These are phyloP conservation scores for Singerocomus inundabilis DNA, from an alignment of 1,284 basidiomycete species.

Conservation along the genomic window DNA sequence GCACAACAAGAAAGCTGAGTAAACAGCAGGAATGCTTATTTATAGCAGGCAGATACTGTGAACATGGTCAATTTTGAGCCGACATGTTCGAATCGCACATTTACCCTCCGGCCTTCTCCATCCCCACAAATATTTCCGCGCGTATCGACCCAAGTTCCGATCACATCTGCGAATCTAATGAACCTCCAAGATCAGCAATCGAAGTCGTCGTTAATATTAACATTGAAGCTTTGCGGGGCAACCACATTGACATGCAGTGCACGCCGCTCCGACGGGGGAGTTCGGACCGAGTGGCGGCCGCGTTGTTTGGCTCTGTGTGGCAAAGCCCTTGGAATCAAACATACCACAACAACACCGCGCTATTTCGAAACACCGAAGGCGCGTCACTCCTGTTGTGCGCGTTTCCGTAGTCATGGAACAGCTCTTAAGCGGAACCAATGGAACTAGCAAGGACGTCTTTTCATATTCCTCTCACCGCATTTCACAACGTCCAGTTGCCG, in stretches of 20 bases:
- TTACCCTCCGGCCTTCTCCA: slow-evolving; percentile 2
- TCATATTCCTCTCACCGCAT: slow-evolving; percentile 27
- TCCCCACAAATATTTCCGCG: slow-evolving; percentile 1
- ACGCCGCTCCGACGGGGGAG: no score
- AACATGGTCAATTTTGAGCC: slow-evolving; percentile 16
- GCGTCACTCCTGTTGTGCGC: neutral
- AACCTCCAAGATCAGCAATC: slow-evolving; percentile 9
- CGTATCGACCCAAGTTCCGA: neutral
- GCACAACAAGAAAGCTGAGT: neutral
- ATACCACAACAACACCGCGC: slow-evolving; percentile 31
- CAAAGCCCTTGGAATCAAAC: slow-evolving; percentile 29
- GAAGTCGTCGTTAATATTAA: slow-evolving; percentile 10
- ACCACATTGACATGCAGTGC: no score
- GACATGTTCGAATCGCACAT: neutral
- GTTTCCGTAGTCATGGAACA: slow-evolving; percentile 23
- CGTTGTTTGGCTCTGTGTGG: slow-evolving; percentile 23
- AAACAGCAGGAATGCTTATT: neutral
- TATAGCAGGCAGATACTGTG: slow-evolving; percentile 8
- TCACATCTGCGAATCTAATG: slow-evolving; percentile 17
- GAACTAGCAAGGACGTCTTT: slow-evolving; percentile 1
- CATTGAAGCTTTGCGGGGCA: no score
- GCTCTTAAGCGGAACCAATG: slow-evolving; percentile 4
- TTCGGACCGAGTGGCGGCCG: neutral
- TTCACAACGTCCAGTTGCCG: slow-evolving; percentile 20
- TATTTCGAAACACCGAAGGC: slow-evolving; percentile 4